Evolutionary conservation across 495 filamentous ascomycete genomes (phyloP), one percentile per base, ranked within the genome.

Genomic region (Penicillium coprophilum): DNA sequence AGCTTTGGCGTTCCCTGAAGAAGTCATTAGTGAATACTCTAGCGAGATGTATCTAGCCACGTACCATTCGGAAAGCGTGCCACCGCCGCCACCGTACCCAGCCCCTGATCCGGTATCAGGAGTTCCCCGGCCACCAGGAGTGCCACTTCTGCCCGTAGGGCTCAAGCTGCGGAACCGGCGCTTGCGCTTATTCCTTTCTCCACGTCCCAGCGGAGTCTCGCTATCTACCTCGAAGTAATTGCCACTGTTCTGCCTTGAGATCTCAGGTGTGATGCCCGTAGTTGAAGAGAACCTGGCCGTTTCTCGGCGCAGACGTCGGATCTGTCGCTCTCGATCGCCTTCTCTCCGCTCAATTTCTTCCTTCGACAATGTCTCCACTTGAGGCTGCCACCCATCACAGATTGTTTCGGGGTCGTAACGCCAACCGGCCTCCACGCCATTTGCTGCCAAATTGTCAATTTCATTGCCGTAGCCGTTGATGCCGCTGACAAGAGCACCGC

Each of bases 261-360:
- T 70, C 61, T 79, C 82, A n/a, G 81, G 86, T 24, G 84, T 81
- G 24, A 91, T 89, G 46, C 89, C 88, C 0, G 90, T 81, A 39
- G 86, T 92, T 43, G 87, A 91, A 36, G 90, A 93, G 64, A 97
- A 95, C 28, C 93, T 78, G 1, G 94, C 94, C 10, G 93, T 97
- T 71, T 99, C 94, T 63, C 94, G 80, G 46, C 94, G 82, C 41
- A 97, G 69, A 45, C 95, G 81, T 28, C 94, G 75, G 32, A 96
- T 87, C 74, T 97, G 91, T 28, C 94, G 75, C 69, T 97, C 94
- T 23, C 95, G 84, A 66, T 97, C 95, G 50, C 91, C 91, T 71
- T 99, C 94, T 28, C 95, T 83, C 72, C 96, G 95, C 72, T 99
- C 95, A 46, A 99, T 97, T 70, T 99, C 94, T 63, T 97, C 94